Evolutionary conservation across 495 filamentous ascomycete species (phyloP), one percentile per base, ranked within the genome.

Genomic region (Pyronema domesticum): DNA sequence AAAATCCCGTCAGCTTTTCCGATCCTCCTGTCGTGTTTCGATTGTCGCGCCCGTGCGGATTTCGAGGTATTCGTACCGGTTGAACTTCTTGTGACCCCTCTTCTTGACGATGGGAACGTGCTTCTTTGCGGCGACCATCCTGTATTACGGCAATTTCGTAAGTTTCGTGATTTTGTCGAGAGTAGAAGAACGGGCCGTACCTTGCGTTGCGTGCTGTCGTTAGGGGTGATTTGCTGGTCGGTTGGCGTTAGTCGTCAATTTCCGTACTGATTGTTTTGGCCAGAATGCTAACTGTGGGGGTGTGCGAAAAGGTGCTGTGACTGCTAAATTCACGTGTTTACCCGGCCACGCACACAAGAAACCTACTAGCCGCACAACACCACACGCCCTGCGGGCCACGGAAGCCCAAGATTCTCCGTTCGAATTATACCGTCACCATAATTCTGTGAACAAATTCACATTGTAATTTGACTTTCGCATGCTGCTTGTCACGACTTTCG

Each of bases 61-160:
- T 58, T 19, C 37, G 11, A 33, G 33, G 14, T 10, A 18, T 33
- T 46, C 60, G 51, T 64, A 64, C 57, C 61, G 62, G 49, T 55
- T 61, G 58, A 66, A 67, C 56, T 62, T 60, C 49, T 64, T 64
- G 30, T 61, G 60, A 5, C 23, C 23, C 39, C 61, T 85, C 85
- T 98, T 98, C 83, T 98, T 98, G 65, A 98, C 83, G 78, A 98
- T 96, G 68, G 87, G 85, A 69, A 98, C 78, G 75, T 95, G 89
- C 76, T 91, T 89, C 84, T 93, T 95, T 72, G 89, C 86, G 78
- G 87, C 77, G 76, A 85, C 86, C 91, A 98, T 96, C 87, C 37
- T 40, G 50, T 15, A 17, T 50, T 50, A 10, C 7, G 11, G 30
- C 1, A 36, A 11, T 50, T 36, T 19, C 47, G 47, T 50, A 23